phyloP scores from a whole-genome alignment of 257 asterid genomes.

The Pogostemon cablin region DNA sequence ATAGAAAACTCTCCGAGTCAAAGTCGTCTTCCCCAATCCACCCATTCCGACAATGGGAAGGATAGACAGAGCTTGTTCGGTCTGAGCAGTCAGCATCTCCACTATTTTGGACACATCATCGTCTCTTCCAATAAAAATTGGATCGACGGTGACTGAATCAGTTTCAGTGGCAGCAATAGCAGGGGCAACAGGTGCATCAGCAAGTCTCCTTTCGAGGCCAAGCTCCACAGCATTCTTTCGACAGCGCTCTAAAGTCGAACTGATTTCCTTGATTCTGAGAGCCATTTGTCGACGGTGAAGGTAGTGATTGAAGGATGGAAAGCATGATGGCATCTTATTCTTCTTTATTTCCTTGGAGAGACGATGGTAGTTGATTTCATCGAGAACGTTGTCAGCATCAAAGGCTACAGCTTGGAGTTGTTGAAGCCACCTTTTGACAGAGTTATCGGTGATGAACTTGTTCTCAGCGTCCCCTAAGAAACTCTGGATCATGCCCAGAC shows the following conservation, averaged over 20 bases:
- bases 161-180: no score
- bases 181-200: not conserved
- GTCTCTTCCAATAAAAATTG: not conserved
- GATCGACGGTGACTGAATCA: not conserved
- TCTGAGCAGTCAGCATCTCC: not conserved
- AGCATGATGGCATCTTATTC: no score
- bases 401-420: no score
- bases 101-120: not conserved
- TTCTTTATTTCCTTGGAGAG: not conserved
- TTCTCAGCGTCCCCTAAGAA: no score
- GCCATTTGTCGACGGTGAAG: not conserved
- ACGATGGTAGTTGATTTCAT: not conserved
- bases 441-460: no score
- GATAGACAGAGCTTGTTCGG: no score
- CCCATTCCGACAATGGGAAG: not conserved
- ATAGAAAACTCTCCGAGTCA: not conserved
- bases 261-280: not conserved
- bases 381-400: not conserved
- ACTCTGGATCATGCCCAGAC: no score
- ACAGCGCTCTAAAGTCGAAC: not conserved
- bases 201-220: not conserved
- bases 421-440: no score
- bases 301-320: not conserved
- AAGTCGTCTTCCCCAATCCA: not conserved
- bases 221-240: not conserved